Percentiles rank a stretch among this genome's conserved stretches.
Evolutionary conservation across 2,329 filamentous ascomycete species (phyloP).

Genomic region (Tympanopsis confertula): DNA sequence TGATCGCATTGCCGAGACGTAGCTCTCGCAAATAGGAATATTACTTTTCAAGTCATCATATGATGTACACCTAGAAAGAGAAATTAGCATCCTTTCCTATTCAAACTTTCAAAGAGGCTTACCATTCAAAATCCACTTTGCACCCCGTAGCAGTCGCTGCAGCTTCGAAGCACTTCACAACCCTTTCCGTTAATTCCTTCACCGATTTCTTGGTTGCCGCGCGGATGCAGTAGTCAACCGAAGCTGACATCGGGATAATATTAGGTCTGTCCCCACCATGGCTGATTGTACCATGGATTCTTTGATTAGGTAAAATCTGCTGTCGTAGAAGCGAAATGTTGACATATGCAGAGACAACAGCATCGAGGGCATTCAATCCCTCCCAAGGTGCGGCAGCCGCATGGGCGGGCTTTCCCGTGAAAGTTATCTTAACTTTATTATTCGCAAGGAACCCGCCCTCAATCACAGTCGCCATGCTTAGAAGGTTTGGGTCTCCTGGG

Average conservation of each 20-base stretch:
- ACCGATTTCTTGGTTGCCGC: constrained; percentile 16
- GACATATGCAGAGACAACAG: constrained; percentile 20
- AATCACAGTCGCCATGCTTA: neutral
- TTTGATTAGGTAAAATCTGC: constrained; percentile 21
- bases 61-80: neutral
- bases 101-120: constrained; percentile 2
- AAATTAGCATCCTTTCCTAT: constrained; percentile 8
- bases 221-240: constrained; percentile 25
- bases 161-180: constrained; percentile 22
- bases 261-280: constrained; percentile 23
- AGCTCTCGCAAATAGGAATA: constrained; percentile 15
- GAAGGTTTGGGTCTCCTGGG: neutral
- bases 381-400: constrained; percentile 23
- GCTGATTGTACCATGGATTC: constrained; percentile 21
- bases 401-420: constrained; percentile 19
- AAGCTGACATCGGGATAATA: constrained; percentile 24
- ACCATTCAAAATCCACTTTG: constrained; percentile 14
- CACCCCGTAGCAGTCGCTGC: constrained; percentile 21
- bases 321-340: constrained; percentile 22
- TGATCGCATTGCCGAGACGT: constrained; percentile 13
- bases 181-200: constrained; percentile 14
- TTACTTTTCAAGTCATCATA: constrained; percentile 14
- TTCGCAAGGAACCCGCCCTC: constrained; percentile 13
- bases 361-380: constrained; percentile 24
- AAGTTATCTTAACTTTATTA: constrained; percentile 18